A percentile compares a stretch with the other conserved stretches of the same genome.
These are phyloP conservation scores for Pestalotiopsis fici DNA, from an alignment of 2,329 filamentous ascomycete species.

Conservation along the genomic window DNA sequence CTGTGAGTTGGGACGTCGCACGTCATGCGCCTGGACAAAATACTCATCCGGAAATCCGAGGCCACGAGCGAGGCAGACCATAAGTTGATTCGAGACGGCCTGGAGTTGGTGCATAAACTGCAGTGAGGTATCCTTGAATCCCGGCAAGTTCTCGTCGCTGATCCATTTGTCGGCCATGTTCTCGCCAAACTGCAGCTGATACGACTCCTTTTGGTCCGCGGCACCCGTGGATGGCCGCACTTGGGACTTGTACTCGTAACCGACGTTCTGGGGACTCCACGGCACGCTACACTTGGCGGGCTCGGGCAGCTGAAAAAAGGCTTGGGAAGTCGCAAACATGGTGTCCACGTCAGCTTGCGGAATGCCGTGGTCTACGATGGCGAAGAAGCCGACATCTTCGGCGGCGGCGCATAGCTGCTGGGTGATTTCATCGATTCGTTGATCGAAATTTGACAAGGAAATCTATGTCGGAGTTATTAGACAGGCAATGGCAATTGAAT, in stretches of 20 bases:
- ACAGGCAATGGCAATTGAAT: neutral
- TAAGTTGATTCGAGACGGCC: slow-evolving; percentile 50
- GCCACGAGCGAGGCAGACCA: slow-evolving; percentile 55
- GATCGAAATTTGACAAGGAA: slow-evolving; percentile 50
- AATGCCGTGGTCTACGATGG: slow-evolving; percentile 52
- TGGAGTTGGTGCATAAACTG: slow-evolving; percentile 49
- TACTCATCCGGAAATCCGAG: slow-evolving; percentile 54
- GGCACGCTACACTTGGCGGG: slow-evolving; percentile 50
- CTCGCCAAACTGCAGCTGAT: slow-evolving; percentile 60
- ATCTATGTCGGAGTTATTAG: slow-evolving; percentile 29
- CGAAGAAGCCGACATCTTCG: slow-evolving; percentile 59
- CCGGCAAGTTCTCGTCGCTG: slow-evolving; percentile 41
- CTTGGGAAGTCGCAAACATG: slow-evolving; percentile 41
- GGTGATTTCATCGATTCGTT: slow-evolving; percentile 52
- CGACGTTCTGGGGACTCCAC: slow-evolving; percentile 54
- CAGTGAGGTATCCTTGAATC: slow-evolving; percentile 42
- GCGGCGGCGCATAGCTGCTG: slow-evolving; percentile 49
- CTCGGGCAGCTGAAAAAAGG: slow-evolving; percentile 52
- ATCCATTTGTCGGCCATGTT: slow-evolving; percentile 54
- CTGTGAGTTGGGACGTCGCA: slow-evolving; percentile 46
- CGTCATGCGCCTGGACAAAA: slow-evolving; percentile 51
- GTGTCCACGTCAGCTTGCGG: slow-evolving; percentile 43
- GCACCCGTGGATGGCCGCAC: slow-evolving; percentile 57
- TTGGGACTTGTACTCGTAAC: slow-evolving; percentile 59
- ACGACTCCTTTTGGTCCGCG: slow-evolving; percentile 58